These are phyloP conservation scores for Ceratobasidium papillatum DNA, from an alignment of 1,284 basidiomycete genomes.

Conservation along the genomic window DNA sequence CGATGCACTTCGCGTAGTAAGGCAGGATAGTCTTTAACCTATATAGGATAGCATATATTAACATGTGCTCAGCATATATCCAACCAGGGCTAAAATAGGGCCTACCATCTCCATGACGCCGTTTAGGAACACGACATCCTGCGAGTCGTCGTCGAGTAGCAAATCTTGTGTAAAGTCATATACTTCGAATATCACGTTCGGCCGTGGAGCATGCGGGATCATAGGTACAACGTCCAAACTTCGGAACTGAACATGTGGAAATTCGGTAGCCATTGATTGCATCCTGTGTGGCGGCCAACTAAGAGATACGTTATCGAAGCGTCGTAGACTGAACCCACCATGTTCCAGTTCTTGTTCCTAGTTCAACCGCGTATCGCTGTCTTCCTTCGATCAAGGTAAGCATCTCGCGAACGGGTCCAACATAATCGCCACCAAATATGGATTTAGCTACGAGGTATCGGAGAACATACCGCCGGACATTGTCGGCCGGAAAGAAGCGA, in stretches of 20 bases:
- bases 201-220: not conserved
- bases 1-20: constrained; percentile 8
- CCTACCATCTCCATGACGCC: not conserved
- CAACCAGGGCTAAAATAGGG: not conserved
- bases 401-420: not conserved
- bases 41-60: not conserved
- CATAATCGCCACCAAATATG: not conserved
- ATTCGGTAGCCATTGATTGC: constrained; percentile 19
- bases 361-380: not conserved
- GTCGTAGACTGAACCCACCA: not conserved
- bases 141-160: not conserved
- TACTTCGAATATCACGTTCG: constrained; percentile 3
- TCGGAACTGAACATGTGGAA: constrained; percentile 17
- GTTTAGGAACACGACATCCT: constrained; percentile 16
- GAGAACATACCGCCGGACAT: not conserved
- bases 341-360: constrained; percentile 10
- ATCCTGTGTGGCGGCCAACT: not conserved
- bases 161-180: constrained; percentile 7
- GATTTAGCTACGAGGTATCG: not conserved
- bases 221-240: constrained; percentile 2
- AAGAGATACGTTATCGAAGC: not conserved
- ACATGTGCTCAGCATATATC: not conserved
- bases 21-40: constrained; percentile 5
- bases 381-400: not conserved
- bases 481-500: not conserved